Evolutionary conservation across 257 asterid genomes (phyloP).

Genomic region (Ilex asprella): DNA sequence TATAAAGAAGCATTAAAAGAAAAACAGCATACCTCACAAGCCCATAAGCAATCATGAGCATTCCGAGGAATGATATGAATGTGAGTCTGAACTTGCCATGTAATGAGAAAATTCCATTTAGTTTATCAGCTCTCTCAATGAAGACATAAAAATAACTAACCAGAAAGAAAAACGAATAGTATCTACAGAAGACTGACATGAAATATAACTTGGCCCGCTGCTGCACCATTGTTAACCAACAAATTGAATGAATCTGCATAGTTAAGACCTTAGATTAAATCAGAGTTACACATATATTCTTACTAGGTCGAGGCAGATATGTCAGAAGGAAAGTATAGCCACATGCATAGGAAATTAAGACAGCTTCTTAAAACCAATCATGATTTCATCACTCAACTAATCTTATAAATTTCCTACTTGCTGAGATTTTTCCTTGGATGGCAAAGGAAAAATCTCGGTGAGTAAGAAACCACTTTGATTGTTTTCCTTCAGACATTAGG

Average conservation of each 20-base stretch:
- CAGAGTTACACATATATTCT: too few species aligned
- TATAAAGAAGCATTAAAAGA: not conserved
- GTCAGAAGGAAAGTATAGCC: too few species aligned
- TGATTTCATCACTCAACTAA: too few species aligned
- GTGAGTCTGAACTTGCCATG: slow-evolving; percentile 71
- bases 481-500: too few species aligned
- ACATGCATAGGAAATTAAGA: too few species aligned
- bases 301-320: too few species aligned
- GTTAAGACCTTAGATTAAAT: not conserved
- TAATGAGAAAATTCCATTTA: slow-evolving; percentile 3
- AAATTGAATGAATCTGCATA: slow-evolving; percentile 87
- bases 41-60: slow-evolving; percentile 82
- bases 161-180: not conserved
- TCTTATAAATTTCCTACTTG: too few species aligned
- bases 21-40: slow-evolving; percentile 63
- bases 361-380: too few species aligned
- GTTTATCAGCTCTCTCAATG: slow-evolving; percentile 7
- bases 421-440: too few species aligned
- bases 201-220: slow-evolving; percentile 91
- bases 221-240: slow-evolving; percentile 89
- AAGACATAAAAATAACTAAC: not conserved
- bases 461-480: too few species aligned
- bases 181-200: slow-evolving; percentile 46
- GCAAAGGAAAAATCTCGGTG: too few species aligned
- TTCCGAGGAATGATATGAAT: slow-evolving; percentile 94